phyloP scores from a whole-genome alignment of 805 yeast genomes.

The Kodamaea hsintzibuensis region DNA sequence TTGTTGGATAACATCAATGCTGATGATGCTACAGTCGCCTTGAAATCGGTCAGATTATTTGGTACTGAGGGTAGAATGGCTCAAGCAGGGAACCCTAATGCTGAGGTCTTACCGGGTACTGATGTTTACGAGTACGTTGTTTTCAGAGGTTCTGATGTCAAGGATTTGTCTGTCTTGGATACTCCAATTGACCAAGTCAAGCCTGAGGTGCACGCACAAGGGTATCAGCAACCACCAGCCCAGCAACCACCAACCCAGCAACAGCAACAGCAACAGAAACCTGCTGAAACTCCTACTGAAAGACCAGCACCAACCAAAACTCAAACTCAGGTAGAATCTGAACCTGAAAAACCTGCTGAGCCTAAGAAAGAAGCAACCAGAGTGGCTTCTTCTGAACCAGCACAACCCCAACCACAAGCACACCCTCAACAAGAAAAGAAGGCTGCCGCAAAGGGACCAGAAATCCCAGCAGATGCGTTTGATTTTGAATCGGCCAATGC shows the following conservation, averaged over 20 bases:
- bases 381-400: slow-evolving; percentile 2
- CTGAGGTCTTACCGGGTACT: slow-evolving; percentile 72
- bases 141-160: slow-evolving; percentile 89
- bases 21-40: slow-evolving; percentile 84
- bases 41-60: slow-evolving; percentile 73
- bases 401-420: slow-evolving; percentile 13
- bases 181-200: slow-evolving; percentile 62
- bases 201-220: slow-evolving; percentile 43
- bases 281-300: slow-evolving; percentile 4
- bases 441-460: slow-evolving; percentile 16
- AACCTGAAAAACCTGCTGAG: slow-evolving; percentile 12
- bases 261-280: slow-evolving; percentile 3
- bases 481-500: slow-evolving; percentile 78
- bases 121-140: slow-evolving; percentile 74
- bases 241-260: slow-evolving; percentile 8
- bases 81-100: slow-evolving; percentile 54
- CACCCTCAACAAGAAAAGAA: slow-evolving; percentile 7
- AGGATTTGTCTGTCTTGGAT: slow-evolving; percentile 83
- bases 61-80: slow-evolving; percentile 91
- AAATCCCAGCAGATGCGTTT: slow-evolving; percentile 59
- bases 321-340: slow-evolving; percentile 12
- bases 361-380: slow-evolving; percentile 13
- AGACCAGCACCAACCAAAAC: slow-evolving; percentile 6
- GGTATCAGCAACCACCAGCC: slow-evolving; percentile 7
- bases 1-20: slow-evolving; percentile 84